Conservation (phyloP, 2,329 filamentous ascomycete genomes). For the Pezicula carpinea region DNA sequence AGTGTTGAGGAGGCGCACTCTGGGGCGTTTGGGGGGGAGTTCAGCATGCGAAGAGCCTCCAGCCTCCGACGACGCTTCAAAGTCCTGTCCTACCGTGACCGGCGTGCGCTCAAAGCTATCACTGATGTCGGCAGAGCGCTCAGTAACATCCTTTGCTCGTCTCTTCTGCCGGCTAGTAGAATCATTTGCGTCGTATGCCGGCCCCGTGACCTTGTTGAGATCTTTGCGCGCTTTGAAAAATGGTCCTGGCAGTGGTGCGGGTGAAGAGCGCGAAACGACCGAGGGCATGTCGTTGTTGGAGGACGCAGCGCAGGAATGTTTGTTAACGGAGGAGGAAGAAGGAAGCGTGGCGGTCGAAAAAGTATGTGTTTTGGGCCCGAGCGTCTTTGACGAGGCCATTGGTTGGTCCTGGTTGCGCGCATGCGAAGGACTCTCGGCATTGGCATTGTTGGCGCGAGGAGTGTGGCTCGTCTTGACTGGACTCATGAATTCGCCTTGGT, state of each 20-base stretch:
- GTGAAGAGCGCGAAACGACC: constrained; percentile 10
- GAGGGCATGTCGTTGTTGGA: constrained; percentile 6
- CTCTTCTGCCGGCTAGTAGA: constrained; percentile 18
- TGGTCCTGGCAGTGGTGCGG: constrained; percentile 1
- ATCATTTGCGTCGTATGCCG: constrained; percentile 17
- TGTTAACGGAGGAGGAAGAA: constrained; percentile 11
- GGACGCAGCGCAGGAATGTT: background rate
- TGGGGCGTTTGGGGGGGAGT: constrained; percentile 11
- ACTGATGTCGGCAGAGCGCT: constrained; percentile 4
- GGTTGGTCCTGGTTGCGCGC: constrained; percentile 14
- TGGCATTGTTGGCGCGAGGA: constrained; percentile 9
- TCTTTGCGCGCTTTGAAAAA: constrained; percentile 17
- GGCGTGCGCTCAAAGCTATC: constrained; percentile 25
- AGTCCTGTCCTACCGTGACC: constrained; percentile 5
- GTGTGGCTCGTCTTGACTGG: constrained; percentile 4
- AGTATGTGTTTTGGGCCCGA: constrained; percentile 22
- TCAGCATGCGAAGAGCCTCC: constrained; percentile 16
- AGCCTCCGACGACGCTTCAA: constrained; percentile 19
- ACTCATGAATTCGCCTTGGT: constrained; percentile 8
- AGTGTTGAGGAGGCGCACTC: constrained; percentile 22
- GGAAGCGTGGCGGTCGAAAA: constrained; percentile 19
- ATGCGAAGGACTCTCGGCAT: constrained; percentile 19
- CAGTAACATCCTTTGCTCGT: constrained; percentile 16
- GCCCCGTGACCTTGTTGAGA: constrained; percentile 7
- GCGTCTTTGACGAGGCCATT: constrained; percentile 18